Evolutionary conservation across 1,139 yeast species (phyloP), one percentile per base, ranked within the genome.

Genomic region (Hyphopichia khmerensis): DNA sequence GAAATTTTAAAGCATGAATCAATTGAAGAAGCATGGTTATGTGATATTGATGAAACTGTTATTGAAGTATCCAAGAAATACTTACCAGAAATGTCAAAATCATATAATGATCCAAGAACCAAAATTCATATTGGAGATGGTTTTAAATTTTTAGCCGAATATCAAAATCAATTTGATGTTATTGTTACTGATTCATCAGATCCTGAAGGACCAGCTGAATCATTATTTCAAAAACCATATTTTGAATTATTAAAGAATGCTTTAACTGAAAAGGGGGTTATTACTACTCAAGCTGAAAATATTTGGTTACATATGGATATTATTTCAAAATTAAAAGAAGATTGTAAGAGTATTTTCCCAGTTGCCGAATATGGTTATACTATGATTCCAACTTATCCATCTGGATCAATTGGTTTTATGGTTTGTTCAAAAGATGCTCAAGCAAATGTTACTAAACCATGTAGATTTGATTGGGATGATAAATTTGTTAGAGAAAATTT

Each of bases 151-250:
- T 78, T 90, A 63, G 83, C 82, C 47, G 88, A 85, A 52, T 82
- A 82, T 69, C 69, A 71, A 55, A 71, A 72, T 57, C 82, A 79
- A 58, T 90, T 87, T 58, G 97, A 90, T 64, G 96, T 89, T 35
- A 89, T 90, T 61, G 84, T 90, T 64, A 88, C 96, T 39, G 97
- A 90, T 64, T 88, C 96, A 14, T 87, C 96, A 32, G 97, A 90
- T 64, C 97, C 97, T 39, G 97, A 90, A 65, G 97, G 97, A 43
- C 97, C 97, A 33, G 97, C 97, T 40, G 96, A 84, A 63, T 76
- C 86, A 24, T 77, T 90, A 47, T 90, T 90, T 79, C 91, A 88
- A 68, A 82, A 84, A 60, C 87, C 88, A 29, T 90, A 89, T 75
- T 90, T 89, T 65, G 76, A 84, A 66, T 76, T 90, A 56, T 76